Base-by-base conservation (phyloP, 1,284 basidiomycete genomes). In the Rhodotorula sp. region DNA sequence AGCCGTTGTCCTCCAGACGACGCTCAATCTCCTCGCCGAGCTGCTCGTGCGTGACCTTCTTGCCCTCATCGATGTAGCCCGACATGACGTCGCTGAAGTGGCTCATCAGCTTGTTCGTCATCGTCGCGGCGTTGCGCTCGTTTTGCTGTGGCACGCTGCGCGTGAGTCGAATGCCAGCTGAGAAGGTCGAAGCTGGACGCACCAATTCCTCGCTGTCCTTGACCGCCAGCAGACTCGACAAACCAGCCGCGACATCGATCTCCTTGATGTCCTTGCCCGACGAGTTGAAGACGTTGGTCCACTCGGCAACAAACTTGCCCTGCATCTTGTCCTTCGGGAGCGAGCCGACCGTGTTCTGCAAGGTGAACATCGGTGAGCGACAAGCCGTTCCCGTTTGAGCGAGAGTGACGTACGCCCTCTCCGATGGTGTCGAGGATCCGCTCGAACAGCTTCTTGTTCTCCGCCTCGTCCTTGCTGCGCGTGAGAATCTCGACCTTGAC, bases 121-220 rank as follows among this genome's bases (percentile, higher is more conserved):
- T 84, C 73, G 86, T 87, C 7, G 91, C 87, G 17, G 94, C 92
- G 1, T 84, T 88, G 74, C 89, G 87, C 44, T 89, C 86, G 72
- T 85, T 85, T 90, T 90, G 91, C 93, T 95, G 78, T 34, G 63
- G 23, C 73, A 10, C 13, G 8, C 4, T 7, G 4, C 8, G 41
- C 34, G 48, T 61, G 34, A 61, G 46, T 34, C 45, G 25, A 13
- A 25, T 34, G 23, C 16, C 13, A 41, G 65, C 49, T 55, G 70
- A 25, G 67, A 9, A 27, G 3, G 52, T 2, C 9, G 21, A 48
- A 23, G n/a, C 48, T 27, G 23, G 46, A 84, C 90, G 74, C 76
- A 93, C 93, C 68, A 94, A 80, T 80, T 98, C 96, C 46, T 97
- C 92, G 21, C 89, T 88, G 77, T 98, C 95, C 82, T 97, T 98